Conservation (phyloP, 2,329 filamentous ascomycete species). For the Zymoseptoria tritici region DNA sequence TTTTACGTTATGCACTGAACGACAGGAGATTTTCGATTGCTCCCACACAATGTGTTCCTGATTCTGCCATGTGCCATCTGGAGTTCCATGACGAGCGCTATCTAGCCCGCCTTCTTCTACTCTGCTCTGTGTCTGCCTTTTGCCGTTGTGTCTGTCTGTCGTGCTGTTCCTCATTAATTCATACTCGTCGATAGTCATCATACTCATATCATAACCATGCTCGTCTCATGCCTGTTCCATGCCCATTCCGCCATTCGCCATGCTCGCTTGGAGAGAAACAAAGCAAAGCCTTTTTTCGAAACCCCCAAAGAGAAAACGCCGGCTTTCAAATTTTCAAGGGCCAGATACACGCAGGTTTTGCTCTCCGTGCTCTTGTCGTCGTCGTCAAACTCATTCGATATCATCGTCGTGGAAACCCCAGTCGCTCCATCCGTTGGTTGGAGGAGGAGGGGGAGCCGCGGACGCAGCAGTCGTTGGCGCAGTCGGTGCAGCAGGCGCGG, state of each 20-base stretch:
- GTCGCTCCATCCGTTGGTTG: no score
- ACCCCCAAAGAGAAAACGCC: neutral
- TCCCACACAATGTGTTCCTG: neutral
- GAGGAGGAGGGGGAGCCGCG: no score
- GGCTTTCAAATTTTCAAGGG: neutral
- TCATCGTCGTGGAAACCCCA: neutral
- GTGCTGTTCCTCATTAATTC: neutral
- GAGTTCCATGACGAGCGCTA: no score
- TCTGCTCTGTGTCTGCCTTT: neutral
- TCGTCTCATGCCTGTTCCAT: neutral
- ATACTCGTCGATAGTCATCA: neutral
- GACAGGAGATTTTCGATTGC: neutral
- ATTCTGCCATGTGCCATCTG: no score
- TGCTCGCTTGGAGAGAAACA: neutral
- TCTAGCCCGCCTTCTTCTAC: neutral
- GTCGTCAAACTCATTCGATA: neutral
- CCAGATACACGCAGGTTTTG: neutral
- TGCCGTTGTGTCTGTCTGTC: neutral
- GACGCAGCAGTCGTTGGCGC: no score
- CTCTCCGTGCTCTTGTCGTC: neutral
- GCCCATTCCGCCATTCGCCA: neutral
- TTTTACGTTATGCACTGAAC: neutral
- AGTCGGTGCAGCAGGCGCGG: neutral
- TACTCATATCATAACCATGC: neutral
- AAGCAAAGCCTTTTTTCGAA: neutral